Conservation (phyloP, 208 protist species). For the Leishmania tarentolae region DNA sequence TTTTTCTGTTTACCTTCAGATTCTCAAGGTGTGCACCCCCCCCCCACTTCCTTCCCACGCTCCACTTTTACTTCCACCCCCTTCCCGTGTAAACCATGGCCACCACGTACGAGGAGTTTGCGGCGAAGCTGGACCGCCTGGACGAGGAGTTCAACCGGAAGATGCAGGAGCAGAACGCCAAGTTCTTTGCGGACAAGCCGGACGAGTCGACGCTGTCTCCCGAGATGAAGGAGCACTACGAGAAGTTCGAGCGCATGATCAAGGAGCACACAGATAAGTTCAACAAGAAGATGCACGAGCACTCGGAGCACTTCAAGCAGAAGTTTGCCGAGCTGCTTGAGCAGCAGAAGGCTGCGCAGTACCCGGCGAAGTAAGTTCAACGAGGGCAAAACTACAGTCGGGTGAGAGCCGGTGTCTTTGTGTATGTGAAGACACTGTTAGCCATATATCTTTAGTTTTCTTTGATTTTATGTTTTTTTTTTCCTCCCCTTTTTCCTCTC, state of each 20-base stretch:
- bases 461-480: constrained; percentile 17
- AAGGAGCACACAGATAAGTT: constrained; percentile 94
- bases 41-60: not conserved
- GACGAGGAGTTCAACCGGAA: constrained; percentile 91
- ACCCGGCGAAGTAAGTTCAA: constrained; percentile 74
- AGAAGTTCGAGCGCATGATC: constrained; percentile 93
- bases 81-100: constrained; percentile 46
- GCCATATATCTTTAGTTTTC: not conserved
- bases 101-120: constrained; percentile 90
- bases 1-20: constrained; percentile 16
- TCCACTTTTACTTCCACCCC: not conserved
- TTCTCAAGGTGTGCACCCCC: not conserved
- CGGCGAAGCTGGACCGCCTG: constrained; percentile 90
- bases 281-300: constrained; percentile 93
- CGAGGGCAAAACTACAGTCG: not conserved
- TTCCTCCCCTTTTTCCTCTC: constrained; percentile 2
- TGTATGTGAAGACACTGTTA: not conserved
- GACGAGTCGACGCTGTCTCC: constrained; percentile 88
- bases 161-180: constrained; percentile 94
- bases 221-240: constrained; percentile 93
- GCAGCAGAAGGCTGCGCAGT: constrained; percentile 93
- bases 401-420: not conserved
- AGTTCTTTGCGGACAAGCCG: constrained; percentile 92
- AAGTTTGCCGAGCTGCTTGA: constrained; percentile 91
- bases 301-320: constrained; percentile 92